Base-by-base conservation (phyloP, 2,329 filamentous ascomycete genomes). In the Trichophyton mentagrophytes region DNA sequence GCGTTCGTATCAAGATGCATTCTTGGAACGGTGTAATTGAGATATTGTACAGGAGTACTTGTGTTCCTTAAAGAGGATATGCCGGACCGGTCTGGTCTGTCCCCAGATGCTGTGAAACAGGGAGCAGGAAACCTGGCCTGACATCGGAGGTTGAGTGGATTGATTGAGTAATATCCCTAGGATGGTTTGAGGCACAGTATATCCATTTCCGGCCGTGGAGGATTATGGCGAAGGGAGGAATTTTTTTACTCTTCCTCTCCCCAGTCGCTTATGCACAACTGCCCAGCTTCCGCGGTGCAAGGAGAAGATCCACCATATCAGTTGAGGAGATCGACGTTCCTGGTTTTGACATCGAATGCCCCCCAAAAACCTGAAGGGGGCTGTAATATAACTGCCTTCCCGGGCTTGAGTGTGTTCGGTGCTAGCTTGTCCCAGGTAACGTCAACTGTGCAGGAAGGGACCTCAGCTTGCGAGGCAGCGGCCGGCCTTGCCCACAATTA, bases 161-260 rank as follows among this genome's bases (percentile, higher is more conserved):
- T 55, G 49, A 20, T 55, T 55, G 49, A 55, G 27, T 55, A 55
- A 55, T 55, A 55, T 55, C 49, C 49, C 25, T 33, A 55, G 49
- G 27, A 20, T 55, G 49, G 33, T 9, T 55, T 55, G 49, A 55
- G 49, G 49, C 49, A 55, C 49, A 55, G 47, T 30, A 36, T 55
- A 33, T 55, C 49, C 49, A 55, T 55, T 55, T 55, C 49, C 49
- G 49, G 49, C 33, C 25, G 27, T 33, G 49, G 33, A 36, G 33
- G 33, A 36, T 36, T 55, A 33, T 55, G 49, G 7, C 33, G 22
- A 55, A 55, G 49, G 27, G 25, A n/a, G 13, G n/a, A 44, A 44
- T 44, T 36, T 33, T 15, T 55, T 55, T 55, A 36, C 11, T 8
- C 33, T 36, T 36, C 33, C 33, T 36, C 33, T 36, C 33, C 11